phyloP scores from a whole-genome alignment of 495 filamentous ascomycete species.

The Annulohypoxylon nitens region DNA sequence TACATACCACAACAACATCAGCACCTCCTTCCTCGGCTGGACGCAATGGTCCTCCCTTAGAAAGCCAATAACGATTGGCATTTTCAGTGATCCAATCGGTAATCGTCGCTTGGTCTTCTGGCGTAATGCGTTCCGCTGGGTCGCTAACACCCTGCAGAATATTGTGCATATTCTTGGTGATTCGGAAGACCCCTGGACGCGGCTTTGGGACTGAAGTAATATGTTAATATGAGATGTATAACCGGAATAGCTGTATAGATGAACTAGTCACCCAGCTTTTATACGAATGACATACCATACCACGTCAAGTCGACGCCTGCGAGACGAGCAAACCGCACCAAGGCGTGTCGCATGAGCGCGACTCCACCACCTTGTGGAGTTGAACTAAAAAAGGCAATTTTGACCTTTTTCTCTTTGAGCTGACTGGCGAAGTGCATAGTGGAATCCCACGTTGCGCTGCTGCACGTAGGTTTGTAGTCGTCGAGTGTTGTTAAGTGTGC shows the following conservation, averaged over 20 bases:
- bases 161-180: slow-evolving; percentile 93
- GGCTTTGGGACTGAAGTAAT: slow-evolving; percentile 79
- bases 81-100: slow-evolving; percentile 83
- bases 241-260: neutral
- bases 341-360: slow-evolving; percentile 87
- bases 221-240: slow-evolving; percentile 56
- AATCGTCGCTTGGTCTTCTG: slow-evolving; percentile 70
- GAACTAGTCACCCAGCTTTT: neutral
- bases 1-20: slow-evolving; percentile 77
- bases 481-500: slow-evolving; percentile 71
- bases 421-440: slow-evolving; percentile 75
- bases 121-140: slow-evolving; percentile 70
- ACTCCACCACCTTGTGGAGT: slow-evolving; percentile 92
- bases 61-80: slow-evolving; percentile 81
- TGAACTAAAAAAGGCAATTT: slow-evolving; percentile 86
- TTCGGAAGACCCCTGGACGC: slow-evolving; percentile 84
- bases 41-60: slow-evolving; percentile 74
- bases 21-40: slow-evolving; percentile 78
- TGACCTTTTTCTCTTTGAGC: slow-evolving; percentile 74
- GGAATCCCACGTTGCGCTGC: slow-evolving; percentile 73
- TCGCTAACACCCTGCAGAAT: slow-evolving; percentile 86
- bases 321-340: slow-evolving; percentile 77
- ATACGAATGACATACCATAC: slow-evolving; percentile 67
- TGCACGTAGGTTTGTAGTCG: slow-evolving; percentile 74
- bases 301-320: slow-evolving; percentile 79